Base-by-base conservation (phyloP, 148 eudicot genomes). In the Vaccinium darrowii region DNA sequence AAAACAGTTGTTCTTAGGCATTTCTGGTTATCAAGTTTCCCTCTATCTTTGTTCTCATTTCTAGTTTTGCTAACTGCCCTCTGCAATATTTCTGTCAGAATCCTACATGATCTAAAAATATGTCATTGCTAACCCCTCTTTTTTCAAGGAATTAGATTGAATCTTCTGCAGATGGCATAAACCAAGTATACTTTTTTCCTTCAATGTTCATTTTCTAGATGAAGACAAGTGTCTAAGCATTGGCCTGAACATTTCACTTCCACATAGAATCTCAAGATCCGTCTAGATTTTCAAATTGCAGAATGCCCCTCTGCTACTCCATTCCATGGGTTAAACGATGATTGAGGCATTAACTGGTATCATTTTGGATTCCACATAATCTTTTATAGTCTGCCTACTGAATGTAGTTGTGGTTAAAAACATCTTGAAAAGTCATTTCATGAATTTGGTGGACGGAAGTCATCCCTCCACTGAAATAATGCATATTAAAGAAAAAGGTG, bases 271-370 rank as follows among this genome's bases (percentile, higher is more conserved):
- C 33, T 77, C 80, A 23, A 51, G 52, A 33, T 58, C 57, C 23
- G 56, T 77, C 57, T 50, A 77, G n/a, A 77, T 77, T 51, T 25
- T 51, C 15, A 21, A 51, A 77, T 51, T 49, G 80, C 80, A 77
- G 6, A 77, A 77, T 51, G 14, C 80, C 52, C 27, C 57, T 77
- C 21, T 47, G 33, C 12, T 7, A 18, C 54, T 33, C 15, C 49
- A 14, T 30, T 72, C 25, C 58, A 51, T 50, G 36, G 80, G 51
- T 10, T 33, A 50, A 33, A 11, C 8, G 15, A 77, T 23, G 6
- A 12, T 51, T 21, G 79, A 77, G 58, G 80, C 57, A 25, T n/a
- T 77, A n/a, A 77, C 33, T 3, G 11, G 23, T 43, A 39, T 43
- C 78, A 75, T 39, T 36, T 43, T 43, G 3, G n/a, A 43, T 43